These are phyloP conservation scores for Pichia cephalocereana DNA, from an alignment of 805 yeast genomes.

Conservation along the genomic window DNA sequence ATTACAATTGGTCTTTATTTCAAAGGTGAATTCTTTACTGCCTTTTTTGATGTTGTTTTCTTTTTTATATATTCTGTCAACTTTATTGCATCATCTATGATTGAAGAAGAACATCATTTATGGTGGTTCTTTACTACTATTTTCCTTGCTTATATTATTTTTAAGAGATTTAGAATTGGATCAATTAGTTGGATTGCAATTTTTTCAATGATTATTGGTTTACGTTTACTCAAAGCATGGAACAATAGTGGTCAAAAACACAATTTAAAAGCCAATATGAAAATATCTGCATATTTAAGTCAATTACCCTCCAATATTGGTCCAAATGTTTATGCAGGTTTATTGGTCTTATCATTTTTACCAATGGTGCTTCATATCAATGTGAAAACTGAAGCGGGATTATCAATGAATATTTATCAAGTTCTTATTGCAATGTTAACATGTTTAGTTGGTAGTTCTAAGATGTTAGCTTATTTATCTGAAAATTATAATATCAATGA, in stretches of 20 bases:
- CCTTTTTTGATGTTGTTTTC: conserved; percentile 21
- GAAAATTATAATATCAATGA: conserved; percentile 20
- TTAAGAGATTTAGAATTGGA: conserved; percentile 9
- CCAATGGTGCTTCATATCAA: conserved; percentile 9
- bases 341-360: conserved; percentile 14
- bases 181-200: conserved; percentile 11
- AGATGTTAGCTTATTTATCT: conserved; percentile 20
- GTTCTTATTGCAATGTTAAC: conserved; percentile 31
- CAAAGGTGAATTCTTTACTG: conserved; percentile 9
- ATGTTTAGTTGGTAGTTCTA: conserved; percentile 18
- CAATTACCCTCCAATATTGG: conserved; percentile 14
- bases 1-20: conserved; percentile 16
- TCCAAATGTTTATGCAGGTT: conserved; percentile 13
- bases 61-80: conserved; percentile 37
- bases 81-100: conserved; percentile 78
- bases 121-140: conserved; percentile 78
- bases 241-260: conserved; percentile 85
- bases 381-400: neutral
- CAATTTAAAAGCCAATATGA: conserved; percentile 36
- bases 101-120: conserved; percentile 92
- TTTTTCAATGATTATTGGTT: conserved; percentile 21
- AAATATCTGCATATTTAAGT: conserved; percentile 37
- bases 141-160: conserved; percentile 12
- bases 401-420: conserved; percentile 1
- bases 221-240: conserved; percentile 72